A percentile compares a stretch with the other conserved stretches of the same genome.
Conservation (phyloP, 176 grass and related monocot genomes). For the Carex pumila region DNA sequence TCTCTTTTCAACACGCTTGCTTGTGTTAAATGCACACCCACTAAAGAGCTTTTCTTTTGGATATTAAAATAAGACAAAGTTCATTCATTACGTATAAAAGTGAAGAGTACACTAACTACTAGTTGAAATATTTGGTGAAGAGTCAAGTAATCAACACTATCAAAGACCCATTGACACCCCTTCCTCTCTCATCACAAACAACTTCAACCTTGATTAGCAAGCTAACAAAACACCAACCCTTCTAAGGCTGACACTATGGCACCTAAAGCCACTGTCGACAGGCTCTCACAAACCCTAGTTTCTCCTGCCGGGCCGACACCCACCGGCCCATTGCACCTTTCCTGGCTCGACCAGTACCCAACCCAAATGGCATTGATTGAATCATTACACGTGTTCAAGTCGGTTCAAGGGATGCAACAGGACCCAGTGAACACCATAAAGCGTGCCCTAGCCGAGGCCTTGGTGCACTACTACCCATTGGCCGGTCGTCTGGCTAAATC, state of each 20-base stretch:
- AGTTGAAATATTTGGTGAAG: not conserved
- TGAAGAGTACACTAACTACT: no score
- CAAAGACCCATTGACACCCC: not conserved
- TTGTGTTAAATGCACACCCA: not conserved
- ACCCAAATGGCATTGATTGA: constrained; percentile 92
- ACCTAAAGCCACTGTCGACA: constrained; percentile 23
- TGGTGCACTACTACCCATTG: constrained; percentile 68
- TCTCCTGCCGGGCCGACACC: constrained; percentile 41
- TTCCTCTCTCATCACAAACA: constrained; percentile 6
- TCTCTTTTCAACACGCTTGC: constrained; percentile 10
- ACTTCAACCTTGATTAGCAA: not conserved
- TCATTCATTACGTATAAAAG: not conserved
- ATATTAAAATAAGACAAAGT: not conserved
- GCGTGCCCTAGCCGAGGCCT: constrained; percentile 29
- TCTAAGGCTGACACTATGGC: not conserved
- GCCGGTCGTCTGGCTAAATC: constrained; percentile 45
- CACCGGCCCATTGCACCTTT: constrained; percentile 32
- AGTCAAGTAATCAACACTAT: constrained; percentile 11
- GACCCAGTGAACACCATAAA: constrained; percentile 40
- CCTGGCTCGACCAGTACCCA: constrained; percentile 89
- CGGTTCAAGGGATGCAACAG: not conserved
- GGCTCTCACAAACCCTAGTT: constrained; percentile 31
- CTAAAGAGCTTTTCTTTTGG: not conserved
- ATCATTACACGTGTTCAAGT: constrained; percentile 80
- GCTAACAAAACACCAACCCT: not conserved